Evolutionary conservation across 164 flowering plant genomes (phyloP).

Genomic region (Macadamia integrifolia): DNA sequence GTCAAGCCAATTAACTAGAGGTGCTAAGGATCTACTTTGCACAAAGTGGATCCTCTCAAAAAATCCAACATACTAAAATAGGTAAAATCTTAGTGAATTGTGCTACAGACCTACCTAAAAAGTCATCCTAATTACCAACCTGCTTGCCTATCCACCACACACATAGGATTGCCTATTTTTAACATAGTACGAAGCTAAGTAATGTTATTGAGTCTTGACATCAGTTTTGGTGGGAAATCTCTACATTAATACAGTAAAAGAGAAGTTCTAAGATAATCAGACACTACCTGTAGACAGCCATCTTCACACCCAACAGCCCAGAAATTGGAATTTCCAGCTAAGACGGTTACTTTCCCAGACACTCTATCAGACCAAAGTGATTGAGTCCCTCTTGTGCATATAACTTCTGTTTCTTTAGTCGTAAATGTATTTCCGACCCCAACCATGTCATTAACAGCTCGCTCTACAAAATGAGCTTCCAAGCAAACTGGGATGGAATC

Average conservation of each 20-base stretch:
- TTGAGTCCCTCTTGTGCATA: conserved; percentile 57
- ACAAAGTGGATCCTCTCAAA: no score
- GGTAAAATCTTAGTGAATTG: no score
- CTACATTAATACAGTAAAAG: not conserved
- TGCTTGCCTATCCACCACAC: no score
- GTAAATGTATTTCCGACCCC: conserved; percentile 50
- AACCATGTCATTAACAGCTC: conserved; percentile 64
- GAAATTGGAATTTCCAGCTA: conserved; percentile 95
- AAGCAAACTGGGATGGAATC: conserved; percentile 56
- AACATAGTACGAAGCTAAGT: no score
- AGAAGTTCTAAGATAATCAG: not conserved
- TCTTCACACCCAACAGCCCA: conserved; percentile 99
- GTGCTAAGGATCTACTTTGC: no score
- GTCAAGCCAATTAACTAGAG: no score
- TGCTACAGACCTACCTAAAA: no score
- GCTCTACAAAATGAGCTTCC: conserved; percentile 81
- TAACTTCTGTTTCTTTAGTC: conserved; percentile 76
- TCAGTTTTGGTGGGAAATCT: not conserved
- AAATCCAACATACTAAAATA: no score
- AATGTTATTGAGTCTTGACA: no score
- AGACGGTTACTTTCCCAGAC: conserved; percentile 74
- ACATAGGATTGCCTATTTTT: no score
- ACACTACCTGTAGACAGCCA: conserved; percentile 82
- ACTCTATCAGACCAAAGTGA: conserved; percentile 93
- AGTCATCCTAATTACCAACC: no score